Evolutionary conservation across 1,284 basidiomycete species (phyloP), one percentile per base, ranked within the genome.

Genomic region (Sporisorium exsertum): DNA sequence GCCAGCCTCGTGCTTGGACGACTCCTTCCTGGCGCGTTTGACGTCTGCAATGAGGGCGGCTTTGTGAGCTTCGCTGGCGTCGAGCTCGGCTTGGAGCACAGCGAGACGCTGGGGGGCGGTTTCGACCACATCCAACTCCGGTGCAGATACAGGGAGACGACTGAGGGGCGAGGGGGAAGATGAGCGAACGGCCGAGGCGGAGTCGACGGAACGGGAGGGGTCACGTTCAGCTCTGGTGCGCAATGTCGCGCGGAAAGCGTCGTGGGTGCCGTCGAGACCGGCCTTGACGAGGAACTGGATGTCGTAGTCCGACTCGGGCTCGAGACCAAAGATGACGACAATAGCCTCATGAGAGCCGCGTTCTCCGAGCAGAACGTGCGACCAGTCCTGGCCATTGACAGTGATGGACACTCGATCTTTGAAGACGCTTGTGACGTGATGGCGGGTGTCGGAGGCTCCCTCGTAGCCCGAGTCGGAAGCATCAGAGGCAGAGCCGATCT

Each of bases 271-370:
- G 27, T 72, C 73, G 9, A 65, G 54, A 35, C 69, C 69, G n/a
- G 52, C 69, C 37, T 72, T 77, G 62, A 82, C 78, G 29, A 64
- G 47, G 55, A 82, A 65, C 37, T 79, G 73, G 6, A 82, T 50
- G 29, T 79, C 77, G 64, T 81, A 81, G 52, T 75, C 76, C 2
- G 65, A 64, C 20, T 73, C 72, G 4, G 80, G 79, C 32, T 71
- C 62, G 43, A 82, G 68, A 18, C 78, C 81, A 58, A 80, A 82
- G 58, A 82, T 72, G 70, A 82, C 81, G 29, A 82, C 71, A 53
- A 82, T 77, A 10, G 80, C 80, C 52, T 82, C 81, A 52, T 80
- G 79, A 7, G 71, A 64, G 29, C 76, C 76, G 3, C 71, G 57
- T 50, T 82, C 81, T 3, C 70, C 79, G 16, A 82, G 57, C 45